Percentiles rank a stretch among this genome's conserved stretches.
These are phyloP conservation scores for Deinandra increscens DNA, from an alignment of 129 eudicot genomes.

Conservation along the genomic window DNA sequence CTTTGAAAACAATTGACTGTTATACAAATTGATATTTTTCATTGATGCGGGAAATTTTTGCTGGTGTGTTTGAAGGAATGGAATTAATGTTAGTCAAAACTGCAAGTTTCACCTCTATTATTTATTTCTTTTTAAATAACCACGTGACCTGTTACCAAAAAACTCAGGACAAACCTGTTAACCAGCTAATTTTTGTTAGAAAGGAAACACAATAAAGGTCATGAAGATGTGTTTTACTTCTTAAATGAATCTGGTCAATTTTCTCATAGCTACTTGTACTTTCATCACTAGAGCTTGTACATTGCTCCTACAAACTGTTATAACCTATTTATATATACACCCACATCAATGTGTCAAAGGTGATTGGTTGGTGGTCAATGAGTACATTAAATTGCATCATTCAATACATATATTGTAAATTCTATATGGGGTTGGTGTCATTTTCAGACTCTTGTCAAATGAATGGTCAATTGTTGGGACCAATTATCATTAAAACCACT, in stretches of 20 bases:
- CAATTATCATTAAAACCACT: conserved; percentile 13
- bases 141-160: too few species aligned
- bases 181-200: not conserved
- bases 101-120: not conserved
- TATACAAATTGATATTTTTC: not conserved
- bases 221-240: not conserved
- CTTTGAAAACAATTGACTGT: not conserved
- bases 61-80: conserved; percentile 12
- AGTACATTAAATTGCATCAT: conserved; percentile 14
- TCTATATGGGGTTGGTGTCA: conserved; percentile 10
- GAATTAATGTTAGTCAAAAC: conserved; percentile 6
- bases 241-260: not conserved
- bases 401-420: conserved; percentile 6
- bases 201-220: not conserved
- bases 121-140: too few species aligned
- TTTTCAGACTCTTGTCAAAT: conserved; percentile 13
- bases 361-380: conserved; percentile 14
- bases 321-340: not conserved
- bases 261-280: not conserved
- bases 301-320: not conserved
- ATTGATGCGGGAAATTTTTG: conserved; percentile 3
- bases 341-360: conserved; percentile 6
- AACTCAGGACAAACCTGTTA: not conserved
- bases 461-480: conserved; percentile 17
- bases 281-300: not conserved